Percentiles rank a stretch among this genome's conserved stretches.
Evolutionary conservation across 305 asterid genomes (phyloP).

Genomic region (Solanum hybrid): DNA sequence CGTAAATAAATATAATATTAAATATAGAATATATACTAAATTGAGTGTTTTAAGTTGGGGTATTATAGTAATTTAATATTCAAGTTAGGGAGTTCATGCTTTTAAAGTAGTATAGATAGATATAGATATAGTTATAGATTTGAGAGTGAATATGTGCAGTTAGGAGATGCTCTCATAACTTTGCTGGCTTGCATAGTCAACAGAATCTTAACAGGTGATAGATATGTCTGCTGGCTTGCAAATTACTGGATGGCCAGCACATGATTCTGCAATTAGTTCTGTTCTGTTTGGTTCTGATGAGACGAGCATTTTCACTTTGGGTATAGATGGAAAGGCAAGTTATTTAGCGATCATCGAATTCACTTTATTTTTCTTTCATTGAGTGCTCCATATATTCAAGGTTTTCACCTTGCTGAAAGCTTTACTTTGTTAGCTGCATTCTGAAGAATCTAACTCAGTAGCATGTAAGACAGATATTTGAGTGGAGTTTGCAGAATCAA

Average conservation of each 20-base stretch:
- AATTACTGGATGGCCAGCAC: conserved; percentile 99
- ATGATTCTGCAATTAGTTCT: conserved; percentile 85
- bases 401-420: background rate
- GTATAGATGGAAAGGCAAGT: conserved; percentile 86
- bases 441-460: conserved; percentile 22
- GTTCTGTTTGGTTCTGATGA: conserved; percentile 91
- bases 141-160: background rate
- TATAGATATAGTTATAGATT: background rate
- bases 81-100: too few relatives aligned
- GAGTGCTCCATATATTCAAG: background rate
- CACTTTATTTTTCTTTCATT: conserved; percentile 16
- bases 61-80: too few relatives aligned
- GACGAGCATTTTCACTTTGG: conserved; percentile 93
- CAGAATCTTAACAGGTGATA: conserved; percentile 39
- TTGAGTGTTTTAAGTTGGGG: too few relatives aligned
- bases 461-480: conserved; percentile 54
- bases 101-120: too few relatives aligned
- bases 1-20: too few relatives aligned
- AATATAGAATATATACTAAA: too few relatives aligned
- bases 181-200: background rate
- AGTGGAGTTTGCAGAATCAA: conserved; percentile 98
- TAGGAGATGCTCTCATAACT: background rate
- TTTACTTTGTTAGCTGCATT: background rate
- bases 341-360: conserved; percentile 10
- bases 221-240: conserved; percentile 96